Evolutionary conservation across 176 grass and related monocot genomes (phyloP).

Genomic region (Puya raimondii): DNA sequence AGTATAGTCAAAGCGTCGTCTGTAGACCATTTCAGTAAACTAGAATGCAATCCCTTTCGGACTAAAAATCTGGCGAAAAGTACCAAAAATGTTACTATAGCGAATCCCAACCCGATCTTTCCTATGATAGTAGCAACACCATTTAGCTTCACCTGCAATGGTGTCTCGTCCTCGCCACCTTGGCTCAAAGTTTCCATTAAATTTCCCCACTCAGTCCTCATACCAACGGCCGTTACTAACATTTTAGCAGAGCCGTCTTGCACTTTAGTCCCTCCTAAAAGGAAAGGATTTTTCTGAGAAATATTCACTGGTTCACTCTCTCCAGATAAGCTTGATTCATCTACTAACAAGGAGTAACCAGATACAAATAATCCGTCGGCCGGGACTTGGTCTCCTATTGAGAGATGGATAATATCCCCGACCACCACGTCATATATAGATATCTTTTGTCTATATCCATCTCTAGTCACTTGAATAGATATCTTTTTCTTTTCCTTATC

Average conservation of each 20-base stretch:
- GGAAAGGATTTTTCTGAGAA: conserved; percentile 46
- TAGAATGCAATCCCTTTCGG: conserved; percentile 30
- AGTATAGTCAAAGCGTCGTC: conserved; percentile 65
- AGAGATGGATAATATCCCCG: conserved; percentile 75
- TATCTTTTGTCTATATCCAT: conserved; percentile 79
- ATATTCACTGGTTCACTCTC: conserved; percentile 79
- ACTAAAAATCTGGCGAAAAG: conserved; percentile 57
- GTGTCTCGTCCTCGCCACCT: conserved; percentile 89
- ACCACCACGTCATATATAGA: conserved; percentile 90
- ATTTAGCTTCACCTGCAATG: conserved; percentile 94
- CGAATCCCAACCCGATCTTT: conserved; percentile 84
- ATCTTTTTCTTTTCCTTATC: conserved; percentile 99
- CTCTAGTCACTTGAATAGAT: conserved; percentile 68
- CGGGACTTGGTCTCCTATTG: conserved; percentile 86
- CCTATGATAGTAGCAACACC: conserved; percentile 97
- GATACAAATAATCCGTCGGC: conserved; percentile 74
- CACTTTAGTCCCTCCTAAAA: conserved; percentile 94
- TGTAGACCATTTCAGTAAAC: conserved; percentile 36
- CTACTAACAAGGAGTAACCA: conserved; percentile 70
- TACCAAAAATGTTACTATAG: conserved; percentile 67
- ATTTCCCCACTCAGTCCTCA: conserved; percentile 95
- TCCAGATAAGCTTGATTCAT: conserved; percentile 83
- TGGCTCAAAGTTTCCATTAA: conserved; percentile 91
- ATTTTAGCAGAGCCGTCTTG: conserved; percentile 84
- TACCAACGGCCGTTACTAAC: conserved; percentile 84